These are phyloP conservation scores for Choanephora cucurbitarum DNA, from an alignment of 371 early-diverging fungal species.

Conservation along the genomic window DNA sequence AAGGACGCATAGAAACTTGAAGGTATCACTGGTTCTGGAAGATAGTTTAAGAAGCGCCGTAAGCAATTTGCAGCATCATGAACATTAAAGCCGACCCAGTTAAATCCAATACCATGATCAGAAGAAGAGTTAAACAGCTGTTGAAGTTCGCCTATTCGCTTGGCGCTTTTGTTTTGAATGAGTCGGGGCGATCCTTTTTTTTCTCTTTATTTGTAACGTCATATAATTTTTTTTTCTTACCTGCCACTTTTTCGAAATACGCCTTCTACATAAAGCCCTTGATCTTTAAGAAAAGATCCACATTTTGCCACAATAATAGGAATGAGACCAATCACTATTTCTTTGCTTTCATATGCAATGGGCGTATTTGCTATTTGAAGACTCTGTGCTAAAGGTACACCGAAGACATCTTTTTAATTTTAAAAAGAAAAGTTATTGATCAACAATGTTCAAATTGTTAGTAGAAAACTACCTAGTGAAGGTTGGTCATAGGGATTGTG, in stretches of 20 bases:
- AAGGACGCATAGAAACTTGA: conserved; percentile 57
- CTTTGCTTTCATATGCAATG: conserved; percentile 26
- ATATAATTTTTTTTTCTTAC: conserved; percentile 4
- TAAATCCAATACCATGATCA: conserved; percentile 53
- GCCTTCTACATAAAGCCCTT: conserved; percentile 40
- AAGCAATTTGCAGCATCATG: conserved; percentile 65
- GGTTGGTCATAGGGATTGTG: not conserved
- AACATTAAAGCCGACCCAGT: conserved; percentile 58
- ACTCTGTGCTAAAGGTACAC: conserved; percentile 25
- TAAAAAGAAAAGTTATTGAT: not conserved
- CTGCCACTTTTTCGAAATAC: conserved; percentile 37
- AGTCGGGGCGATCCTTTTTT: conserved; percentile 16
- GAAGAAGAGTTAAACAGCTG: conserved; percentile 54
- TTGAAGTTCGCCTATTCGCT: conserved; percentile 60
- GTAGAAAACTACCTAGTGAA: conserved; percentile 1
- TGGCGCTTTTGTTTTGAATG: conserved; percentile 37
- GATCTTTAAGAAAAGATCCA: conserved; percentile 48
- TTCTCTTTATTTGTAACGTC: not conserved
- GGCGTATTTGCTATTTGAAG: conserved; percentile 22
- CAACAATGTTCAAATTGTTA: too few species aligned
- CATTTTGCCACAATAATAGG: conserved; percentile 55
- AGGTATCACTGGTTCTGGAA: conserved; percentile 64
- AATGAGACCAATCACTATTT: conserved; percentile 33
- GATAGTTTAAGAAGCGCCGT: conserved; percentile 58
- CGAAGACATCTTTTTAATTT: conserved; percentile 20